Evolutionary conservation across 2,329 filamentous ascomycete species (phyloP), one percentile per base, ranked within the genome.

Genomic region (Xylaria sp.): DNA sequence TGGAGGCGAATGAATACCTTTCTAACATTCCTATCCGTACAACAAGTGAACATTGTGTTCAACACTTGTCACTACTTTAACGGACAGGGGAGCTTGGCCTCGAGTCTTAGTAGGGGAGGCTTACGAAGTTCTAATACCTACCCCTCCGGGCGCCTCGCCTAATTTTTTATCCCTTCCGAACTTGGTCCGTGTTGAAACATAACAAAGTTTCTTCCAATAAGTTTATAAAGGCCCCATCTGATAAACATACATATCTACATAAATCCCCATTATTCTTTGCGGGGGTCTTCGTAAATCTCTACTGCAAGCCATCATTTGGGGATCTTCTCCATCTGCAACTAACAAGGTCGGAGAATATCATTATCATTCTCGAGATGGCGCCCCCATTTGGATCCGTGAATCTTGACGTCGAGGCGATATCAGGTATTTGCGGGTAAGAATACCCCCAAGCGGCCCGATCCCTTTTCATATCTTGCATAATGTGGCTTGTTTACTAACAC

Each of bases 391-490:
- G 76, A 43, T 83, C 82, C n/a, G 79, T 89, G 69, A 91, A 92
- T 80, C 85, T 97, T 73, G 92, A 97, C 79, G 90, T 97, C 68
- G 93, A 96, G 78, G 94, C 94, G 68, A 90, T 97, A 75, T 97
- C 93, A 74, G 95, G 95, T 63, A 97, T 97, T 75, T 94, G 91
- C 81, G 95, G 91, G 91, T 92, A 80, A 75, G 88, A 75, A 10
- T 6, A 20, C 20, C 5, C 28, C 34, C 25, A 12, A 46, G n/a
- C 30, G 2, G 32, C 52, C 12, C 34, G 12, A 34, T 45, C 28
- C 23, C 32, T 32, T 55, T 39, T 39, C 41, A 30, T 10, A 55
- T 23, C 15, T 28, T 50, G 15, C 13, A 34, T 34, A 39, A 57
- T 15, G 20, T 13, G 41, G 10, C 45, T 60, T 41, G 34, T 50